Base-by-base conservation (phyloP, 148 eudicot species). In the Fallopia convolvulus region DNA sequence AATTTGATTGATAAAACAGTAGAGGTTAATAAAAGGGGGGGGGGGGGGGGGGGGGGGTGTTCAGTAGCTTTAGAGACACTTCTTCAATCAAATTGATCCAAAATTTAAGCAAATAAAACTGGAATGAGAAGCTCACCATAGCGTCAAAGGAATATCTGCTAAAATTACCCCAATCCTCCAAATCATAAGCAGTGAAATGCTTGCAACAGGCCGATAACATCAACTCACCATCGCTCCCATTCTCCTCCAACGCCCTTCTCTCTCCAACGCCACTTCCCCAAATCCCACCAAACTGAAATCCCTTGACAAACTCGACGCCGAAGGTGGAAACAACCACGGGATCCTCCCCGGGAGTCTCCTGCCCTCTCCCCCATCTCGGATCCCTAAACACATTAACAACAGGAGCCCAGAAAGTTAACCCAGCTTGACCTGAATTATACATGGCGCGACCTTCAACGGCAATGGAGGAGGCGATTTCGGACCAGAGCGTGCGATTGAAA, bases 361-460 rank as follows among this genome's bases (percentile, higher is more conserved):
- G 94, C 6, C 99, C 99, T 58, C 99, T 88, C 10, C 99, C 99
- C 99, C 99, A 95, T 76, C 99, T 90, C 8, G 99, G 99, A 76
- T 95, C 99, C 88, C 99, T 89, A 79, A 92, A 93, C 18, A 95
- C 79, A 40, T 95, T 95, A 53, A 95, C 78, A 84, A 89, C 93
- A 3, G 97, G 99, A 3, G 99, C 97, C 97, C 97, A 95, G 73
- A 83, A 95, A 2, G 99, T 92, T 87, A 95, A 77, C 72, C 99
- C 99, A 20, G 99, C 84, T 81, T 95, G 97, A 1, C 94, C 97
- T 60, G 56, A 47, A 78, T 95, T 95, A 74, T 87, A 89, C 99
- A 95, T 92, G 7, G 99, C 89, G 76, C 92, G 85, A 1, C 82
- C 99, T 80, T 95, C 99, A 20, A 88, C 88, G 17, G 90, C 92